Evolutionary conservation across 805 yeast genomes (phyloP), one percentile per base, ranked within the genome.

Genomic region (Cyberlindnera bimundalis): DNA sequence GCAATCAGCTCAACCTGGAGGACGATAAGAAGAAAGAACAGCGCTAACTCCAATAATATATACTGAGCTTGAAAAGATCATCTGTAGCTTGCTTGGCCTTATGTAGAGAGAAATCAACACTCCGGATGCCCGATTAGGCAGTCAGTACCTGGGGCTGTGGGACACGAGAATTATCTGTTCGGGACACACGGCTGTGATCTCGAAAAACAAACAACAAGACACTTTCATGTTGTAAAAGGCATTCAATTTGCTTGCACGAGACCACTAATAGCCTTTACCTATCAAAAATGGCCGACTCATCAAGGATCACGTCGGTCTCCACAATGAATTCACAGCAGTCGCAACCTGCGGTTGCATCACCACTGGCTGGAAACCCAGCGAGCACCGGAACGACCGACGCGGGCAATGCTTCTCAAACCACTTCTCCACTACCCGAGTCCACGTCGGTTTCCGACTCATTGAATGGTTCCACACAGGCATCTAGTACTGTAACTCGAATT

Each of bases 1-100:
- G 84, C 1, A 80, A 79, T 52, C 68, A 65, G 14, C 55, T 76
- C 27, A 70, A 68, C 45, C 51, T 79, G 35, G 79, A 78, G 49
- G 80, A 76, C 48, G 76, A 76, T 27, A 16, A n/a, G n/a, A 18
- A 30, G 32, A 21, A 28, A 20, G 32, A 24, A 3, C 39, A 29
- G 12, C 19, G 28, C 31, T 28, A 15, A 7, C 15, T 9, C 5
- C 10, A 5, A 5, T 6, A 10, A n/a, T 26, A 26, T 12, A n/a
- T 12, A 7, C 28, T 10, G 12, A 26, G 6, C 6, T 12, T 9
- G 6, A 26, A 7, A 8, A 9, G 14, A 26, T 10, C 7, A 6
- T n/a, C 12, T 8, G 14, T 26, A 26, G 13, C 13, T 12, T 23
- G 10, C 25, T 23, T 23, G 25, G 11, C 10, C 12, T 26, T 26